Conservation (phyloP, 2,329 filamentous ascomycete species). For the Ophiostoma novo-ulmi region DNA sequence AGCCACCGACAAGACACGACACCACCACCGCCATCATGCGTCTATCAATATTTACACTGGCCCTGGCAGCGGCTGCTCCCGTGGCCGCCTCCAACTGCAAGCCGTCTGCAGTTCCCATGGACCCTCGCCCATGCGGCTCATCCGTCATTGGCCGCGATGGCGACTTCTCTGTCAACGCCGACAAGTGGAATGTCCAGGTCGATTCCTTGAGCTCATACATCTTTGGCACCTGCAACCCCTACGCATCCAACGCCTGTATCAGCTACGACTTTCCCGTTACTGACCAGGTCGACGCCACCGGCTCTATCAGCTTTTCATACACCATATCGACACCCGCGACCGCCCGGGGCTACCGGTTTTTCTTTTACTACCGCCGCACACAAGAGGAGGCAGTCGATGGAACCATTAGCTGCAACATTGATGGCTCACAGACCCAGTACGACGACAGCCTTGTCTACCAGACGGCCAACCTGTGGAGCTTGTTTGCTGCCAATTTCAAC, state of each 20-base stretch:
- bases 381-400: neutral
- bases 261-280: neutral
- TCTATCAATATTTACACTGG: neutral
- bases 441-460: slow-evolving; percentile 4
- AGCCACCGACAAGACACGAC: too few species aligned
- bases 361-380: neutral
- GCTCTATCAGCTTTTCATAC: neutral
- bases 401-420: neutral
- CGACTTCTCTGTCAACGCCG: neutral
- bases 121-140: neutral
- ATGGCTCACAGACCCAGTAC: neutral
- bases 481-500: neutral
- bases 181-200: neutral
- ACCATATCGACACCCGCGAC: neutral
- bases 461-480: neutral
- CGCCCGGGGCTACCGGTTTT: neutral
- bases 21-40: neutral
- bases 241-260: neutral
- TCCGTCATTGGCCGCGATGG: neutral
- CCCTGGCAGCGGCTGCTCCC: neutral
- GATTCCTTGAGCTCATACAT: neutral
- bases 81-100: neutral
- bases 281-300: neutral
- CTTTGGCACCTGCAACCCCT: neutral
- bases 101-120: neutral